Evolutionary conservation across 2,329 filamentous ascomycete genomes (phyloP).

Genomic region (Apiospora hydei): DNA sequence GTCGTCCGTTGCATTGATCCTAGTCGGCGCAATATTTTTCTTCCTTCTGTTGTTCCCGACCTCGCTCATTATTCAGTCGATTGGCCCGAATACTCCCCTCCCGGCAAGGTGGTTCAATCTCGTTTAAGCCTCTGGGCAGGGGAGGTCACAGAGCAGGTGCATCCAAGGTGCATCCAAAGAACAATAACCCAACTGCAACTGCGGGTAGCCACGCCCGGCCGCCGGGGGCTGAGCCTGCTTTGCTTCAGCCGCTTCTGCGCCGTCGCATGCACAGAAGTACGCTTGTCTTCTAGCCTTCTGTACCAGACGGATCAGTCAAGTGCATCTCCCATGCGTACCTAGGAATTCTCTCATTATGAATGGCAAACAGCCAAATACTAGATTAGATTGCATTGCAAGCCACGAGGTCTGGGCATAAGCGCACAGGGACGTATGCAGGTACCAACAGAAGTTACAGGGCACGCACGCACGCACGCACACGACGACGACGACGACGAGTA

Average conservation of each 20-base stretch:
- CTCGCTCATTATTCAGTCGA: not conserved
- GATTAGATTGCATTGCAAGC: not conserved
- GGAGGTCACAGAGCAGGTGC: not conserved
- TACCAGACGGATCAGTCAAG: not conserved
- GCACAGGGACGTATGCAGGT: not conserved
- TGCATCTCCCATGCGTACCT: not conserved
- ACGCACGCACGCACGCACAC: not conserved
- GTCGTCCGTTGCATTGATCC: not conserved
- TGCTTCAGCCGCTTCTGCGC: slow-evolving; percentile 9
- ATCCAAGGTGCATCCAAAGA: not conserved
- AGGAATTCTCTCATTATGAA: not conserved
- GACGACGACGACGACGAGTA: not conserved
- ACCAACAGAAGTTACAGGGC: not conserved
- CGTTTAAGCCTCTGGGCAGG: not conserved
- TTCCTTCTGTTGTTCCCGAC: not conserved
- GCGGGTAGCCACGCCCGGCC: slow-evolving; percentile 4
- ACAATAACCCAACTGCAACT: not conserved
- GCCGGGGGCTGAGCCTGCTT: slow-evolving; percentile 9
- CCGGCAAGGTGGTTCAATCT: slow-evolving; percentile 13
- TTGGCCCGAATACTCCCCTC: not conserved
- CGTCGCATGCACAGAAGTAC: not conserved
- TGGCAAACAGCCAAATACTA: not conserved
- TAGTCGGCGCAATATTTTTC: not conserved
- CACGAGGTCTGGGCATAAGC: not conserved
- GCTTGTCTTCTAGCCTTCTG: not conserved